Evolutionary conservation across 352 stramenopile species (phyloP).

Genomic region (Phytopythium cucurbitacearum): DNA sequence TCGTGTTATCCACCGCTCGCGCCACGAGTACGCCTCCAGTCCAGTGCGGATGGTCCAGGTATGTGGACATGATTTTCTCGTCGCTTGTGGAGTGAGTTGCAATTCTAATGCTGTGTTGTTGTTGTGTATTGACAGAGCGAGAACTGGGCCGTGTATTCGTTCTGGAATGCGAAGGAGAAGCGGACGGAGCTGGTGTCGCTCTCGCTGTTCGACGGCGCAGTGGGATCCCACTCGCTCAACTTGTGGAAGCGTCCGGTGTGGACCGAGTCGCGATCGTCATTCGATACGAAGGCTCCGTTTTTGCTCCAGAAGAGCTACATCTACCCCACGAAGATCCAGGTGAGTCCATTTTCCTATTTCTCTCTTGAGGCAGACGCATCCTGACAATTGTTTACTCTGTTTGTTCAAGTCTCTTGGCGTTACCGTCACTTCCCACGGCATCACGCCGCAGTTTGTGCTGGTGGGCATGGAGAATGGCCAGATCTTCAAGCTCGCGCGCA

Average conservation of each 20-base stretch:
- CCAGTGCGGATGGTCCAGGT: slow-evolving; percentile 72
- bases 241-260: slow-evolving; percentile 92
- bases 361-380: neutral
- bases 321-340: slow-evolving; percentile 85
- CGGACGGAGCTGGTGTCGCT: slow-evolving; percentile 79
- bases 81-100: neutral
- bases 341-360: slow-evolving; percentile 10
- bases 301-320: slow-evolving; percentile 96
- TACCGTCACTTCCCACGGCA: slow-evolving; percentile 91
- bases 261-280: slow-evolving; percentile 88
- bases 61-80: slow-evolving; percentile 3
- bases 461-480: slow-evolving; percentile 90
- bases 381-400: neutral
- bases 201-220: slow-evolving; percentile 95
- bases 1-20: slow-evolving; percentile 90
- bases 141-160: slow-evolving; percentile 97
- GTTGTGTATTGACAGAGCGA: slow-evolving; percentile 62
- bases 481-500: slow-evolving; percentile 91
- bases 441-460: slow-evolving; percentile 93
- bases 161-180: slow-evolving; percentile 91
- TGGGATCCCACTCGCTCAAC: slow-evolving; percentile 93
- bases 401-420: slow-evolving; percentile 75
- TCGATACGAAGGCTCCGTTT: slow-evolving; percentile 83
- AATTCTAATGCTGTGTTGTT: slow-evolving; percentile 2
- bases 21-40: slow-evolving; percentile 72